These are phyloP conservation scores for Kurtzmaniella quercitrusa DNA, from an alignment of 1,139 yeast species.

Conservation along the genomic window DNA sequence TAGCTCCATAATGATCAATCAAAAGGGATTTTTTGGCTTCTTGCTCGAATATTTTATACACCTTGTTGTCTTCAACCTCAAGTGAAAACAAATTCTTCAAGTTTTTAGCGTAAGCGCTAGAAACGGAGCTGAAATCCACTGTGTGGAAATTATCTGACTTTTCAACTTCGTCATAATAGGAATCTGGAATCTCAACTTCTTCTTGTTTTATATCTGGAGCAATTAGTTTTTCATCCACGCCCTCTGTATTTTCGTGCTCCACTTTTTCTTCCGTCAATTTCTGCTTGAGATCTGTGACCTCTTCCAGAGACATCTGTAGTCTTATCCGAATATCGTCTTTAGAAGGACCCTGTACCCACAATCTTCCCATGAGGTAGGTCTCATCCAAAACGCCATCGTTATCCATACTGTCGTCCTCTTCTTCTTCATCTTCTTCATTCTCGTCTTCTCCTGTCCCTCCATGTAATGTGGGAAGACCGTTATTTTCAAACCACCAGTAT, in stretches of 20 bases:
- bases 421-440: constrained; percentile 32
- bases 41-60: constrained; percentile 12
- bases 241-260: neutral
- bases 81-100: constrained; percentile 14
- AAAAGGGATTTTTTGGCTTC: constrained; percentile 10
- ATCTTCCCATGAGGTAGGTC: constrained; percentile 76
- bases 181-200: neutral
- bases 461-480: constrained; percentile 67
- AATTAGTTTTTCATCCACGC: too few species aligned
- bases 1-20: constrained; percentile 44
- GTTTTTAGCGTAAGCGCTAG: constrained; percentile 9
- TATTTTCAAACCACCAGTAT: constrained; percentile 94
- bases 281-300: constrained; percentile 1
- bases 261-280: neutral
- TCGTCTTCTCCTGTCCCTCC: constrained; percentile 36
- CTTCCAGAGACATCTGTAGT: neutral
- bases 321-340: constrained; percentile 42
- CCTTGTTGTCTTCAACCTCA: constrained; percentile 15
- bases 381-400: constrained; percentile 42
- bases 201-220: neutral
- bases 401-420: constrained; percentile 34
- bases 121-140: constrained; percentile 13
- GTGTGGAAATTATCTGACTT: constrained; percentile 8
- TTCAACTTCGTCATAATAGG: constrained; percentile 7
- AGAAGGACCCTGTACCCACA: constrained; percentile 94